Percentiles rank a stretch among this genome's conserved stretches.
These are phyloP conservation scores for Mollisiaceae sp. DNA, from an alignment of 2,329 filamentous ascomycete species.

Conservation along the genomic window DNA sequence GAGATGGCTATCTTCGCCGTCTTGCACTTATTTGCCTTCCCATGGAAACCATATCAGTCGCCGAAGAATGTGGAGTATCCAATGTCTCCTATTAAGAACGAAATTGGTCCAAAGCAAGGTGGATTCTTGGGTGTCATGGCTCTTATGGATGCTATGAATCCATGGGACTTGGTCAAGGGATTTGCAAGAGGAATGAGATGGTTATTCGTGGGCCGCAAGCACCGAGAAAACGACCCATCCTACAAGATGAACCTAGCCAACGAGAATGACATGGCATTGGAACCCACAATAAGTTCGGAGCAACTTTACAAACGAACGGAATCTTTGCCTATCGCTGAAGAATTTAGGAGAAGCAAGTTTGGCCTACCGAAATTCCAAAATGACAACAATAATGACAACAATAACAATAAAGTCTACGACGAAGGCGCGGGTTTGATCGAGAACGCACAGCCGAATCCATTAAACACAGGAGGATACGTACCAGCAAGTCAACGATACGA, in stretches of 20 bases:
- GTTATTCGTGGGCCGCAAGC: constrained; percentile 76
- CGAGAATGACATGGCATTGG: constrained; percentile 22
- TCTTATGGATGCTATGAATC: constrained; percentile 74
- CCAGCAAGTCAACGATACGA: constrained; percentile 41
- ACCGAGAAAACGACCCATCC: constrained; percentile 58
- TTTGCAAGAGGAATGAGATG: constrained; percentile 75
- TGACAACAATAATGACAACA: not conserved
- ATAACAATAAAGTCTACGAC: constrained; percentile 26
- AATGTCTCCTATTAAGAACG: constrained; percentile 44
- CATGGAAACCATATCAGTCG: constrained; percentile 70
- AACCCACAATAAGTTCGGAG: constrained; percentile 21
- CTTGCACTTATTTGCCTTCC: constrained; percentile 82
- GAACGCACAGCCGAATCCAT: constrained; percentile 40
- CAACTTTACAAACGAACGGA: constrained; percentile 31
- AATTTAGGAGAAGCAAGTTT: constrained; percentile 40
- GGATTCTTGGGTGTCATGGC: constrained; percentile 70
- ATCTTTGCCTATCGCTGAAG: constrained; percentile 39
- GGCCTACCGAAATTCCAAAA: constrained; percentile 30
- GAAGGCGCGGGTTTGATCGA: constrained; percentile 38
- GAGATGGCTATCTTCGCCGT: constrained; percentile 85
- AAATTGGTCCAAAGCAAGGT: constrained; percentile 59
- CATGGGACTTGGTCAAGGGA: constrained; percentile 83
- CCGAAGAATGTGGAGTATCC: constrained; percentile 54
- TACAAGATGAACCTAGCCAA: constrained; percentile 45
- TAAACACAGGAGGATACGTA: constrained; percentile 33